Percentiles rank a stretch among this genome's conserved stretches.
These are phyloP conservation scores for Lactifluus piperatus DNA, from an alignment of 768 basidiomycete species.

Conservation along the genomic window DNA sequence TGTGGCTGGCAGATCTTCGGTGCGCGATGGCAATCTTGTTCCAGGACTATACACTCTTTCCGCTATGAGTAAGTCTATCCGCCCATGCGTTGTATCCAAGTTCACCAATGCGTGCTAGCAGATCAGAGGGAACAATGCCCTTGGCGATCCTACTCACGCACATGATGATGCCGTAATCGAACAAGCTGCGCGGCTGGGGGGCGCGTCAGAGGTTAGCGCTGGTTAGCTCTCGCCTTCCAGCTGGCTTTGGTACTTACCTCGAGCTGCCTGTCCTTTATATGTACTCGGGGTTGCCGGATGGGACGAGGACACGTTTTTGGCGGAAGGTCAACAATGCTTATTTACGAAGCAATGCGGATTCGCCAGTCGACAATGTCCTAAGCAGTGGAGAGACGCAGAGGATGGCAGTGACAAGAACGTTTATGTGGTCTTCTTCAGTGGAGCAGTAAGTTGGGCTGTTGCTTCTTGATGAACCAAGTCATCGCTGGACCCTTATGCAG, in stretches of 20 bases:
- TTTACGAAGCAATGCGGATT: no score
- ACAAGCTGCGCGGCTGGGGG: slow-evolving; percentile 61
- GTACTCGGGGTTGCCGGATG: no score
- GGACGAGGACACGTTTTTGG: no score
- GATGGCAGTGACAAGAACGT: no score
- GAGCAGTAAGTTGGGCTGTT: no score
- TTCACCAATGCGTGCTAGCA: background rate
- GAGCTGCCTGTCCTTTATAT: slow-evolving; percentile 59
- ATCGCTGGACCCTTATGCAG: slow-evolving; percentile 64
- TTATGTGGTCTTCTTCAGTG: no score
- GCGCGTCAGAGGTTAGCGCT: slow-evolving; percentile 56
- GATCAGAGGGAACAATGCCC: no score
- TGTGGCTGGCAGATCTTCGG: slow-evolving; percentile 54
- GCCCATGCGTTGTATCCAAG: background rate
- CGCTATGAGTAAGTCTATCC: slow-evolving; percentile 48
- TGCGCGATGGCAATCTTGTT: slow-evolving; percentile 64
- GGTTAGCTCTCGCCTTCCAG: slow-evolving; percentile 55
- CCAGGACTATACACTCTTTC: slow-evolving; percentile 76
- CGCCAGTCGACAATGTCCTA: no score
- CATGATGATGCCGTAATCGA: slow-evolving; percentile 52
- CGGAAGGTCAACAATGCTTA: no score
- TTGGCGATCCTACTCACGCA: no score
- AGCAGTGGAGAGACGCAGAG: no score
- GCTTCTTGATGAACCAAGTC: slow-evolving; percentile 68
- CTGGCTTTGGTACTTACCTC: slow-evolving; percentile 63